Evolutionary conservation across 2,329 filamentous ascomycete genomes (phyloP), one percentile per base, ranked within the genome.

Genomic region (Fusarium newnesense): DNA sequence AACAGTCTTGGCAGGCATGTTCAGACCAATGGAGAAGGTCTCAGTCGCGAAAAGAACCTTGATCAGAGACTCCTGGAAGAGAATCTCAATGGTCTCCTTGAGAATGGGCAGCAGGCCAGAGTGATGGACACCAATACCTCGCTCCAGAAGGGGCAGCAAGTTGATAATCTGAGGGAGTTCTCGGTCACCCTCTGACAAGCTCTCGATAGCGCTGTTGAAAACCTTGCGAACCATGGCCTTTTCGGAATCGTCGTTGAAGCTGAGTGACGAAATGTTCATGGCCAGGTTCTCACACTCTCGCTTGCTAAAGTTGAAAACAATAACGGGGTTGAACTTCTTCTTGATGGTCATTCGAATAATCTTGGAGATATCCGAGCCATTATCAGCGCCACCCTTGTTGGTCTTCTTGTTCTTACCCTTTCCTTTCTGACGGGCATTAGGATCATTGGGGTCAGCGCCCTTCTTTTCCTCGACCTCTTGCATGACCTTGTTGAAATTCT

Each of bases 271-370:
- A 85, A 98, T 95, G 76, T 94, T 90, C 52, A 99, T 86, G 4
- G 96, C 96, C 82, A 96, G 91, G 71, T 92, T 91, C 84, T 99
- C 96, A 81, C 96, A 98, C 78, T 98, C 96, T 74, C 96, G 90
- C 86, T 99, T 99, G 87, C 95, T 98, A 85, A 99, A 99, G 83
- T 96, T 98, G 89, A 99, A 99, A 43, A 99, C 95, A 80, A 99
- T 99, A 77, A 98, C 96, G 0, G 96, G 96, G 79, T 99, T 98
- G 84, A 96, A 97, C 80, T 93, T 96, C 85, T 95, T 97, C 84
- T 94, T 89, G 92, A 99, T 97, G 76, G 98, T 97, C 96, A 99
- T 99, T 83, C 93, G 94, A 75, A 99, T 93, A 78, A 99, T 97
- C 87, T 98, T 98, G 85, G 94, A 95, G 70, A 99, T 97, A 83